A percentile compares a stretch with the other conserved stretches of the same genome.
phyloP scores from a whole-genome alignment of 2,329 filamentous ascomycete genomes.

The Fonsecaea multimorphosa region DNA sequence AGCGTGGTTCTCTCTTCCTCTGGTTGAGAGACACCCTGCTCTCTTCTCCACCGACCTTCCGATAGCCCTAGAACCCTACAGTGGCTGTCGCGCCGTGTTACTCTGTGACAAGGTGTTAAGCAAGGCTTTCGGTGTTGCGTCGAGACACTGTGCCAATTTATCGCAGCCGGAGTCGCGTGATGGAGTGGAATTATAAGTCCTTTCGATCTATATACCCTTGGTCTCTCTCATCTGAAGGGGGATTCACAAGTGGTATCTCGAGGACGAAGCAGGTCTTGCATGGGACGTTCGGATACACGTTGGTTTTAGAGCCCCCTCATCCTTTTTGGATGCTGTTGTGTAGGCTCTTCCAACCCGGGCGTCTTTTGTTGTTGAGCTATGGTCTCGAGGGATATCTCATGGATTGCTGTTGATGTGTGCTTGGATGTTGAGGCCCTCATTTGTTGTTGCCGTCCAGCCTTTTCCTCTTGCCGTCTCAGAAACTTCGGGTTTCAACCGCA shows the following conservation, averaged over 20 bases:
- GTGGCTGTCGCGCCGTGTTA: constrained; percentile 32
- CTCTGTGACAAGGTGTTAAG: constrained; percentile 29
- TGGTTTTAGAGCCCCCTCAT: constrained; percentile 33
- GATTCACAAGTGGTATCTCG: constrained; percentile 35
- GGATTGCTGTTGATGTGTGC: constrained; percentile 32
- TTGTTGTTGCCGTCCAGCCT: constrained; percentile 19
- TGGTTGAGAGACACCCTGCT: constrained; percentile 20
- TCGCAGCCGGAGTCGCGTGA: constrained; percentile 41
- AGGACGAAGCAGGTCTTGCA: constrained; percentile 40
- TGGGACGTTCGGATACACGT: constrained; percentile 25
- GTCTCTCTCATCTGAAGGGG: not conserved
- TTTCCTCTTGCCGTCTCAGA: constrained; percentile 13
- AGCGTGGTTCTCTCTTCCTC: constrained; percentile 27
- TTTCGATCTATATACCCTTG: constrained; percentile 36
- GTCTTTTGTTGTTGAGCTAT: constrained; percentile 33
- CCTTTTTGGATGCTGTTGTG: constrained; percentile 23
- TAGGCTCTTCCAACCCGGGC: constrained; percentile 29
- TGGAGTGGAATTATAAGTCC: constrained; percentile 42
- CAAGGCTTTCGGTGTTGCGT: constrained; percentile 31
- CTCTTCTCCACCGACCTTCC: constrained; percentile 34
- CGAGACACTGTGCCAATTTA: constrained; percentile 33
- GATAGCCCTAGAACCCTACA: constrained; percentile 33
- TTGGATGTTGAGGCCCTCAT: constrained; percentile 37
- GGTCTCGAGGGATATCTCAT: constrained; percentile 38
- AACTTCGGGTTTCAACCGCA: constrained; percentile 21